Percentiles rank a stretch among this genome's conserved stretches.
phyloP scores from a whole-genome alignment of 139 green algal species.

The Micractinium conductrix region DNA sequence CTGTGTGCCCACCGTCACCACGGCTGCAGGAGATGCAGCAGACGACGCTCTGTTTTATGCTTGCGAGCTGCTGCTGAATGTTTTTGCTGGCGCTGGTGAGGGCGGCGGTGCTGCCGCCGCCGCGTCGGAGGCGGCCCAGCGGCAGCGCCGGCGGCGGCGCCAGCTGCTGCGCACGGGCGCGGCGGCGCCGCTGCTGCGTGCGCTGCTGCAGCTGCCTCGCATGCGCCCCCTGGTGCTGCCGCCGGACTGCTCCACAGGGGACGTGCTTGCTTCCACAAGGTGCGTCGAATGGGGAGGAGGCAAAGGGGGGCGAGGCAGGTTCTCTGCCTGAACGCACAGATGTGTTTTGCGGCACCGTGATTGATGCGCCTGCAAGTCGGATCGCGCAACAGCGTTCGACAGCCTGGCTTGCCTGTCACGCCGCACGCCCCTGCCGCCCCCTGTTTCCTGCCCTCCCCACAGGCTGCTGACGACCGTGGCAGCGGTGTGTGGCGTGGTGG shows the following conservation, averaged over 20 bases:
- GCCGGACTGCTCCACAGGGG: neutral
- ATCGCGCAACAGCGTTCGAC: neutral
- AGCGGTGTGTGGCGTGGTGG: neutral
- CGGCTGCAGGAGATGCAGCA: neutral
- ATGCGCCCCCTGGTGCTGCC: neutral
- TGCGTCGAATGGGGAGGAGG: neutral
- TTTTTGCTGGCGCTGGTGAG: neutral
- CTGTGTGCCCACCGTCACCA: neutral
- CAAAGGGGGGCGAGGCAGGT: neutral
- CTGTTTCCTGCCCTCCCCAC: neutral
- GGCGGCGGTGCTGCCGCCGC: no score
- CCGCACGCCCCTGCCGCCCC: no score
- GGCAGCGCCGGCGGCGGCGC: neutral
- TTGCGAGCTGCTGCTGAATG: neutral
- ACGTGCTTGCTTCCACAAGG: neutral
- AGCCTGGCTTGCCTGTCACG: neutral
- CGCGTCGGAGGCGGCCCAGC: neutral
- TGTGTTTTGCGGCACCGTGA: neutral
- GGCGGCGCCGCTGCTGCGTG: conserved; percentile 3
- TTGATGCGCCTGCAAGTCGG: neutral
- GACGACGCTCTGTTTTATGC: conserved; percentile 22
- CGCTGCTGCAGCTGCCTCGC: conserved; percentile 1
- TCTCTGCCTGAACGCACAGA: neutral
- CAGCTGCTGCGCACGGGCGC: neutral
- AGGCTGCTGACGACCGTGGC: conserved; percentile 19